Evolutionary conservation across 305 asterid species (phyloP), one percentile per base, ranked within the genome.

Genomic region (Fraxinus platypoda): DNA sequence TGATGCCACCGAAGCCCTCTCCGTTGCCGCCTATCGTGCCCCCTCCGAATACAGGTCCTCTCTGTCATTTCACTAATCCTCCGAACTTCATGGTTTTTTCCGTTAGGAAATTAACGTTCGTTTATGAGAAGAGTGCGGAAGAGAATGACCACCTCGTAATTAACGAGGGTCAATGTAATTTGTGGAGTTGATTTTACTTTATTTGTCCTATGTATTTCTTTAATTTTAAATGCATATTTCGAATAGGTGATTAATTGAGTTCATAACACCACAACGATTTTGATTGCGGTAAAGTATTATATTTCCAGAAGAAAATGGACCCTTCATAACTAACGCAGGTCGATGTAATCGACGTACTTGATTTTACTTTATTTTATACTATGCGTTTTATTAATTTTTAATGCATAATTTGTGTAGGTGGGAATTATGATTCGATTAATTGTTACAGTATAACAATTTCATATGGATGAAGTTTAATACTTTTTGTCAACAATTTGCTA

Each of bases 1-100:
- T 49, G 99, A 96, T 66, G 99, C 99, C 64, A 88, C 98, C 28
- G 99, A 96, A 86, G 97, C 99, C 35, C 98, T 96, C 78, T 89
- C 93, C 46, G 91, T 89, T 9, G 92, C 89, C 33, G 77, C 88
- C 78, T 88, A 86, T 80, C 98, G 95, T 64, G 95, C 97, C 41
- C 90, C 98, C 35, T 95, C 98, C 30, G 99, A 96, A 85, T 93
- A 93, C 85, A 94, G 92, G 99, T 95, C n/a, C 70, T 72, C 3
- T 86, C 74, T 8, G 54, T 74, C 74, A 8, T 78, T 52, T 78
- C 31, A 23, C 17, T 80, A 68, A 12, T 30, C 80, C 43, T 62
- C 34, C 26, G 72, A 59, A 7, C 59, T 8, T 4, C 2, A 62
- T 7, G 31, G 34, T 25, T 57, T 75, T 19, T 79, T 70, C 23